Evolutionary conservation across 1,284 basidiomycete species (phyloP).

Genomic region (Vanrija pseudolonga): DNA sequence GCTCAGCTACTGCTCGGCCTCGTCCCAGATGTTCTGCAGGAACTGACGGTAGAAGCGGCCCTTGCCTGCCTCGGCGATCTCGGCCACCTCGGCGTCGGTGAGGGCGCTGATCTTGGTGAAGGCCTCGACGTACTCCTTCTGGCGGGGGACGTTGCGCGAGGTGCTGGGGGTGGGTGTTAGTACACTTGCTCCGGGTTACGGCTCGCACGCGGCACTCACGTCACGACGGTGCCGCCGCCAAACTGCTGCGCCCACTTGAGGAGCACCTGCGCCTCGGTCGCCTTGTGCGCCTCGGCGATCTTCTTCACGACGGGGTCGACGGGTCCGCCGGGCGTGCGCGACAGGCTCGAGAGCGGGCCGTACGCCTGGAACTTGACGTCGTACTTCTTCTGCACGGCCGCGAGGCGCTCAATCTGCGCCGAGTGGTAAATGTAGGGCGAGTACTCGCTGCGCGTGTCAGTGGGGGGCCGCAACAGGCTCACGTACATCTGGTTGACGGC

Average conservation of each 20-base stretch:
- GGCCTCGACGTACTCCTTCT: slow-evolving; percentile 62
- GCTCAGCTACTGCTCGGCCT: background rate
- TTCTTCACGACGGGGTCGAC: slow-evolving; percentile 55
- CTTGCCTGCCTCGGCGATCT: slow-evolving; percentile 35
- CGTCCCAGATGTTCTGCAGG: slow-evolving; percentile 2
- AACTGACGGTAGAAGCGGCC: slow-evolving; percentile 34
- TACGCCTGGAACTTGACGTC: slow-evolving; percentile 67
- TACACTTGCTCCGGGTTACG: background rate
- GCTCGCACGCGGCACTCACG: slow-evolving; percentile 50
- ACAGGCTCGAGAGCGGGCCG: slow-evolving; percentile 51
- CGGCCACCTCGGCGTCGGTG: slow-evolving; percentile 55
- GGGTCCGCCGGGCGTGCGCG: slow-evolving; percentile 57
- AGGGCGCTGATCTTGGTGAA: slow-evolving; percentile 59
- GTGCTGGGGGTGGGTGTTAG: slow-evolving; percentile 40
- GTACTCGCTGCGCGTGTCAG: slow-evolving; percentile 61
- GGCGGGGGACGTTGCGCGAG: slow-evolving; percentile 63
- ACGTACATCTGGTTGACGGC: slow-evolving; percentile 67
- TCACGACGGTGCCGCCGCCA: slow-evolving; percentile 55
- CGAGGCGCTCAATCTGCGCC: slow-evolving; percentile 54
- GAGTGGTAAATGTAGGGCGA: slow-evolving; percentile 71
- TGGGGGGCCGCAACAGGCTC: background rate
- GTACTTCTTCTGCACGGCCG: slow-evolving; percentile 58
- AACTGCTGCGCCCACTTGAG: slow-evolving; percentile 43
- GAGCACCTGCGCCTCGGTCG: slow-evolving; percentile 40
- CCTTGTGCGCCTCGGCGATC: slow-evolving; percentile 51